Evolutionary conservation across 202 grass and related monocot species (phyloP).

Genomic region (Carex sylvatica): DNA sequence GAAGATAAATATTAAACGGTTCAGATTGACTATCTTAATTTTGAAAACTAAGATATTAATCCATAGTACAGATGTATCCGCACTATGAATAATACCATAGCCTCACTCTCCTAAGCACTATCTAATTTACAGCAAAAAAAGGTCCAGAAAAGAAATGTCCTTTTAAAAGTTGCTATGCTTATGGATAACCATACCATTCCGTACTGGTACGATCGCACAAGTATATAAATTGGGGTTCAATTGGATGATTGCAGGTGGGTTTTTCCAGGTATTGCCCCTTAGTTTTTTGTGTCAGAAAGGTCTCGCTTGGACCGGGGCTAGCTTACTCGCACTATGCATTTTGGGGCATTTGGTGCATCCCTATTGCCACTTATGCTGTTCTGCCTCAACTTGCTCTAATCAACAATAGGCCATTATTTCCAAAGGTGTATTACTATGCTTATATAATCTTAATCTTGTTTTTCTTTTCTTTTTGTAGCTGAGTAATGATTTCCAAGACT

Average conservation of each 20-base stretch:
- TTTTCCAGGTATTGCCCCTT: neutral
- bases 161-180: neutral
- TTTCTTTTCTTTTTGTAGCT: neutral
- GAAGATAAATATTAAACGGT: too few relatives aligned
- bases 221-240: neutral
- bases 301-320: neutral
- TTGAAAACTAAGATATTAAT: too few relatives aligned
- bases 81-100: too few relatives aligned
- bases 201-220: neutral
- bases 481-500: neutral
- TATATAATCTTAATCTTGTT: neutral
- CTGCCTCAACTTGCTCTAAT: conserved; percentile 34
- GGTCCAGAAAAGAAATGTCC: too few relatives aligned
- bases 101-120: neutral
- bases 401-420: conserved; percentile 15
- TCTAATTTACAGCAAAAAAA: neutral
- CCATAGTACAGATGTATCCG: too few relatives aligned
- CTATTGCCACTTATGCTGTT: conserved; percentile 22
- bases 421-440: conserved; percentile 22
- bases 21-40: too few relatives aligned
- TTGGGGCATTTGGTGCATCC: conserved; percentile 30
- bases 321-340: neutral
- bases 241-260: neutral
- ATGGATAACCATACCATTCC: neutral
- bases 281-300: neutral